Base-by-base conservation (phyloP, 176 grass and related monocot genomes). In the Puya raimondii region DNA sequence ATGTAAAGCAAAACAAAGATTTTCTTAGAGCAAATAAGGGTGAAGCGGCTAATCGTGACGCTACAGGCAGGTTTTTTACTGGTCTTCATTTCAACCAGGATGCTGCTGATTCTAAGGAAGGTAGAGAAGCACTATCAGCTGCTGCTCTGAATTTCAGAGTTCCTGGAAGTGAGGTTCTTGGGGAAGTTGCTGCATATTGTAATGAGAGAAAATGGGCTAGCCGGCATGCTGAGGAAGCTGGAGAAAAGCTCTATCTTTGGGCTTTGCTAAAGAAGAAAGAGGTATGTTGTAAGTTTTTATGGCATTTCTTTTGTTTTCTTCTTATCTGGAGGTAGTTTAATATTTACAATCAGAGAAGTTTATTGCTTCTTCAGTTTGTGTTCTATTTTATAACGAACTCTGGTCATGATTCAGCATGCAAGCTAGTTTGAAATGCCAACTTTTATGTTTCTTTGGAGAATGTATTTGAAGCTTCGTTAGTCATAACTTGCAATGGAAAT, bases 231-330 rank as follows among this genome's bases (percentile, higher is more conserved):
- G 89, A 97, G 88, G 94, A 90, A 64, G 89, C 86, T 69, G 89
- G 86, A 67, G 84, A 73, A 15, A 92, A 90, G 71, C 79, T 97
- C 50, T 97, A 92, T 68, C 81, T 97, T 78, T 97, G 94, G 89
- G 82, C 82, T 79, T 64, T 97, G 18, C 61, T 97, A 56, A 97
- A 90, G 84, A 90, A 80, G 52, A 97, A 83, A 72, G 76, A 84
- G 89, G 94, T 97, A 74, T 81, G 53, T 63, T 66, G 73, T 65
- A 83, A 29, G 53, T 49, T 56, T 67, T 64, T 52, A 42, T 42
- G 33, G 33, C 53, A 61, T 47, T 2, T 9, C 5, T 61, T 18
- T 20, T 22, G 16, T 61, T 22, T 61, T 16, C 56, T 21, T 61
- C 21, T 22, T 18, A 22, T 2, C 10, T 22, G 17, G 21, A 61